phyloP scores from a whole-genome alignment of 805 yeast genomes.

The Kluyveromyces starmeri region DNA sequence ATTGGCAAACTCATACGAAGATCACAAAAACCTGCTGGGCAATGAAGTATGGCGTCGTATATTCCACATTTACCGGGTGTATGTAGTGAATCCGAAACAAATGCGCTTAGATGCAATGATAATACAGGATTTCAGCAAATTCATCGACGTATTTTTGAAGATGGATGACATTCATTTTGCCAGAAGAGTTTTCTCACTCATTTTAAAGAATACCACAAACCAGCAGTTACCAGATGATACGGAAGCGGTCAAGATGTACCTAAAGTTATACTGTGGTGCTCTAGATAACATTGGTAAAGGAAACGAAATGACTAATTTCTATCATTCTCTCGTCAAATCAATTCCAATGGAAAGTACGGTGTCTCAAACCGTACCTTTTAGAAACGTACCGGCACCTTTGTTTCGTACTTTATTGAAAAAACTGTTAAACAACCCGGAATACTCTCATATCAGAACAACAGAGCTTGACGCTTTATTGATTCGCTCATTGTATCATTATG shows the following conservation, averaged over 20 bases:
- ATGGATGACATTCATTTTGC: constrained; percentile 19
- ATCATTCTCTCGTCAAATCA: constrained; percentile 2
- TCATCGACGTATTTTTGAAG: constrained; percentile 12
- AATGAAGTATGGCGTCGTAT: constrained; percentile 3
- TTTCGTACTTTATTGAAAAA: constrained; percentile 9
- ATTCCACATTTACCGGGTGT: constrained; percentile 5
- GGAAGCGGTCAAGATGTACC: constrained; percentile 13
- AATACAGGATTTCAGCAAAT: constrained; percentile 13
- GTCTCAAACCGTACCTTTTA: constrained; percentile 8
- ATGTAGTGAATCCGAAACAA: constrained; percentile 1
- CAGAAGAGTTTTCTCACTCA: constrained; percentile 12
- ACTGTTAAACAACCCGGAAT: constrained; percentile 9
- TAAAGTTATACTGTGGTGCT: constrained; percentile 25
- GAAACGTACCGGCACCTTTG: constrained; percentile 8
- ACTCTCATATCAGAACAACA: constrained; percentile 8
- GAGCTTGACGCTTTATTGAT: constrained; percentile 18
- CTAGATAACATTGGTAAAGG: constrained; percentile 15
- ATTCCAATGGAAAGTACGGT: background rate
- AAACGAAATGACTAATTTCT: background rate
- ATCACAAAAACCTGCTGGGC: background rate
- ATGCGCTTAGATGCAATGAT: constrained; percentile 9
- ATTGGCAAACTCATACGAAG: background rate
- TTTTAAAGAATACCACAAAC: constrained; percentile 11
- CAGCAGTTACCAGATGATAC: constrained; percentile 11
- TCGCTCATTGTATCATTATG: constrained; percentile 19